Base-by-base conservation (phyloP, 306 rosid genomes). In the Quercus bicolor region DNA sequence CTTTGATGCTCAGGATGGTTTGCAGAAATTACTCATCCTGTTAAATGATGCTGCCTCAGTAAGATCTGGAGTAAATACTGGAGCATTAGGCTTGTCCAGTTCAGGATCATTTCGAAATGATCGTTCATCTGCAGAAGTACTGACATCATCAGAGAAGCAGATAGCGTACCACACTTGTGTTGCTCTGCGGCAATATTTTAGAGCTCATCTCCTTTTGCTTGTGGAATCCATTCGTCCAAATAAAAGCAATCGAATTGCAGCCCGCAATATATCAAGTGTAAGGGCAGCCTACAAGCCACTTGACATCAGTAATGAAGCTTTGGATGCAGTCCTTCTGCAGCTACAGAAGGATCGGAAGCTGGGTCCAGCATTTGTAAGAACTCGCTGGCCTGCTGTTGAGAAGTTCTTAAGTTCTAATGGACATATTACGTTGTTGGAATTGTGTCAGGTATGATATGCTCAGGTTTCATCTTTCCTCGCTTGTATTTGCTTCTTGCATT, bases 221-320 rank as follows among this genome's bases (percentile, higher is more conserved):
- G 85, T 93, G 79, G 99, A 96, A 81, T 96, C 94, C 28, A 84
- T 96, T 79, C 98, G 99, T 82, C 99, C 99, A 66, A 93, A 81
- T 86, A 95, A 96, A 79, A 88, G 83, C 86, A 93, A 83, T 80
- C 93, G 98, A 61, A 89, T 93, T 86, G 89, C 88, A 37, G 91
- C 97, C 56, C 87, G 99, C 74, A 95, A 89, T 86, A 74, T 86
- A 74, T 83, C 98, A 10, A 93, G 97, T 86, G 89, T 77, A 73
- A 89, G 99, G 87, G 99, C 97, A 64, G 97, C 82, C n/a, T 85
- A 96, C 83, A 96, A 96, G 83, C 99, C 99, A 19, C 93, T 96
- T 43, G 97, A 93, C 82, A 89, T 96, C 75, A 91, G 99, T 78
- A 91, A 82, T 34, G 99, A 96, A 84, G 97, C 99, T 79, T 82